Evolutionary conservation across 805 yeast species (phyloP).

Genomic region (Starmerella geochares): DNA sequence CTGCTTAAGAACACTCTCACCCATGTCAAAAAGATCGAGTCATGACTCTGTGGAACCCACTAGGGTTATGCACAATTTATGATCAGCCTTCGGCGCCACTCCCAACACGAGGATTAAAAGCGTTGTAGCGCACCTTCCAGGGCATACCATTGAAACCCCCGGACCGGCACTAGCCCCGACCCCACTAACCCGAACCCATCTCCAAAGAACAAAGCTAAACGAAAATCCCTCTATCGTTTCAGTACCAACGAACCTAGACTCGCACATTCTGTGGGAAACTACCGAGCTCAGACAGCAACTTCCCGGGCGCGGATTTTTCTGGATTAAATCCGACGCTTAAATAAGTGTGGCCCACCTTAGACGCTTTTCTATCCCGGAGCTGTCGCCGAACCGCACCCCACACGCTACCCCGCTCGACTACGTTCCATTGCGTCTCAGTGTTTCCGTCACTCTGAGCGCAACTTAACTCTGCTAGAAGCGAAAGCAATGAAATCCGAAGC

Average conservation of each 20-base stretch:
- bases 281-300: background rate
- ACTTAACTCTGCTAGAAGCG: background rate
- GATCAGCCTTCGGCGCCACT: background rate
- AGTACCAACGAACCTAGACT: background rate
- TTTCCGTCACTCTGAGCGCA: background rate
- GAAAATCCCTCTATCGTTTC: slow-evolving; percentile 2
- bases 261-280: background rate
- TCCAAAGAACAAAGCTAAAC: background rate
- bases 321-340: too few relatives aligned
- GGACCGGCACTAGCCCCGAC: background rate
- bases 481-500: slow-evolving; percentile 2
- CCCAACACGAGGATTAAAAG: background rate
- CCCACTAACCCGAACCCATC: slow-evolving; percentile 2
- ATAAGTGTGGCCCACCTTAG: background rate
- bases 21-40: background rate
- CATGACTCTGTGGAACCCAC: background rate
- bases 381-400: background rate
- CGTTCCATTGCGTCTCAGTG: background rate
- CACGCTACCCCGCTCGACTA: slow-evolving; percentile 4
- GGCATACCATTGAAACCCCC: background rate
- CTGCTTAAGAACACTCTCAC: background rate
- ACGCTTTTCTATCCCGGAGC: background rate
- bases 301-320: background rate
- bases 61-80: slow-evolving; percentile 2
- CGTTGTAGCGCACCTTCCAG: background rate